Conservation (phyloP, 495 filamentous ascomycete species). For the Cercophora samala region DNA sequence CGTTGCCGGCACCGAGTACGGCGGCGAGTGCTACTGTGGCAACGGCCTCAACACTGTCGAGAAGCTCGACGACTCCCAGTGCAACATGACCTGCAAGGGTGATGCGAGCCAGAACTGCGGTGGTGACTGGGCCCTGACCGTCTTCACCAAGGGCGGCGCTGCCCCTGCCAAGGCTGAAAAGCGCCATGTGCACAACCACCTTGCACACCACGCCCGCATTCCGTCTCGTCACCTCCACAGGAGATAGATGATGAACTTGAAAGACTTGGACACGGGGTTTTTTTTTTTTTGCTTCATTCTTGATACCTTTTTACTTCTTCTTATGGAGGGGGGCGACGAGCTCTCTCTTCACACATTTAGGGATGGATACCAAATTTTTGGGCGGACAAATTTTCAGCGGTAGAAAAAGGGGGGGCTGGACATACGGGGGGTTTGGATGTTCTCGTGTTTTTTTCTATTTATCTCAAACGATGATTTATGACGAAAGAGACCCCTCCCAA, state of each 20-base stretch:
- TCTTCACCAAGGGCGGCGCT: slow-evolving; percentile 38
- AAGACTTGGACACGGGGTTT: background rate
- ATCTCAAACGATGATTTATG: background rate
- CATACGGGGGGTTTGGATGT: background rate
- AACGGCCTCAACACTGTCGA: slow-evolving; percentile 41
- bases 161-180: slow-evolving; percentile 9
- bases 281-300: background rate
- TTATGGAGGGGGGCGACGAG: background rate
- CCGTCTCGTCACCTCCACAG: slow-evolving; percentile 18
- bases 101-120: slow-evolving; percentile 45
- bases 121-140: slow-evolving; percentile 40
- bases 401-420: background rate
- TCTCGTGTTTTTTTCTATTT: background rate
- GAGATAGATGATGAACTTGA: slow-evolving; percentile 11
- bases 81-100: slow-evolving; percentile 47
- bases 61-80: slow-evolving; percentile 41
- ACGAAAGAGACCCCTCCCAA: background rate
- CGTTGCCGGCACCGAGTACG: slow-evolving; percentile 64
- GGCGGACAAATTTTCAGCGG: slow-evolving; percentile 1
- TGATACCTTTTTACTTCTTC: background rate
- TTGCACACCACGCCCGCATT: slow-evolving; percentile 25
- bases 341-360: background rate
- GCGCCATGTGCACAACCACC: slow-evolving; percentile 29
- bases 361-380: background rate
- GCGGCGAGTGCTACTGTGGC: slow-evolving; percentile 63